Evolutionary conservation across 768 basidiomycete genomes (phyloP), one percentile per base, ranked within the genome.

Genomic region (Serendipita vermifera): DNA sequence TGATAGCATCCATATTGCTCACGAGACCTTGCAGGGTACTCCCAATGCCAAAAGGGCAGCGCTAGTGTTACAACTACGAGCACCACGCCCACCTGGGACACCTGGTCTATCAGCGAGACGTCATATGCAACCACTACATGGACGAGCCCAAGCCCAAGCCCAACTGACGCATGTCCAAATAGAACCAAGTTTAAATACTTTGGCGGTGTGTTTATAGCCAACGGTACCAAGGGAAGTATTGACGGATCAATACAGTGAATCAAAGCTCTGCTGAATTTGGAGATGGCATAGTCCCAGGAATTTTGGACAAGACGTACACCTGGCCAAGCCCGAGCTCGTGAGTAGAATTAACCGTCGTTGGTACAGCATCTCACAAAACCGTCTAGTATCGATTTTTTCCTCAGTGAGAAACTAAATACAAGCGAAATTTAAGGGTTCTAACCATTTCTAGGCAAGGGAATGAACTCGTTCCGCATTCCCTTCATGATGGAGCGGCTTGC

Each of bases 241-340:
- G 57, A 29, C 36, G 35, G 36, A n/a, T n/a, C n/a, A n/a, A n/a
- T n/a, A n/a, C 11, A 51, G 79, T 81, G 39, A 81, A 78, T 67
- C 66, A 81, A 64, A 75, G 77, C 53, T 78, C 79, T 60, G 80
- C 79, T 38, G 80, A 82, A 65, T 82, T 81, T 59, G 80, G 79
- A n/a, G 67, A 72, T 59, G 68, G 61, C 11, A 66, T 61, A 14
- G 70, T 74, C 61, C 80, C 80, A 14, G 80, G 79, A 56, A 62
- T 66, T 39, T 64, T 68, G 35, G 69, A 68, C 24, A 72, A 59
- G 32, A 72, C 72, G 57, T 73, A 80, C 63, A 79, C 72, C 32
- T 79, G 76, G 75, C 77, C 79, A 13, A 61, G 63, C 20, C 65
- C 68, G 20, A 22, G 20, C 7, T 64, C 66, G n/a, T 71, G 68